Percentiles rank a stretch among this genome's conserved stretches.
Conservation (phyloP, 352 stramenopile genomes). For the Plasmopara viticola region DNA sequence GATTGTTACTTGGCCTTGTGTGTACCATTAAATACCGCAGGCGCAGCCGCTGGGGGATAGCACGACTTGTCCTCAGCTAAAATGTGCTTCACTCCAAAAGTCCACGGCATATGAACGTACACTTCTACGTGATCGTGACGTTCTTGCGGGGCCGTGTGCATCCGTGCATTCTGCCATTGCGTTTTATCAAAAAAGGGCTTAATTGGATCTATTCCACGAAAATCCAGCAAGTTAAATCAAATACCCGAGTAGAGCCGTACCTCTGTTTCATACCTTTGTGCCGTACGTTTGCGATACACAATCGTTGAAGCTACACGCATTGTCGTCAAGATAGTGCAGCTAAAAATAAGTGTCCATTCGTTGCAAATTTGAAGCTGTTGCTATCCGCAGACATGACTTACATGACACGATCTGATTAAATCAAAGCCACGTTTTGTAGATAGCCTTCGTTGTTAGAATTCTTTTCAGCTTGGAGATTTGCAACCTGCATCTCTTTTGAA, state of each 20-base stretch:
- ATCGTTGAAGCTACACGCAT: slow-evolving; percentile 25
- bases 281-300: slow-evolving; percentile 67
- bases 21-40: slow-evolving; percentile 17
- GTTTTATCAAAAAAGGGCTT: slow-evolving; percentile 36
- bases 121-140: slow-evolving; percentile 46
- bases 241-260: slow-evolving; percentile 46
- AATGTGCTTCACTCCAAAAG: slow-evolving; percentile 52
- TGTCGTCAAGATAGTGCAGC: no score
- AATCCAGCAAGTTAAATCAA: slow-evolving; percentile 68
- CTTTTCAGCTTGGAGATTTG: no score
- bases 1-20: slow-evolving; percentile 26
- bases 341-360: no score
- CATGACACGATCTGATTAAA: no score
- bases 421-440: no score
- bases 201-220: slow-evolving; percentile 47
- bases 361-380: no score
- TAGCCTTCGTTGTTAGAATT: no score
- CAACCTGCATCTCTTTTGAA: no score
- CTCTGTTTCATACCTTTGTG: slow-evolving; percentile 38
- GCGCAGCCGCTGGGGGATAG: slow-evolving; percentile 42
- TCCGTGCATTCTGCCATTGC: slow-evolving; percentile 39
- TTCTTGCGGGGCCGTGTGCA: slow-evolving; percentile 28
- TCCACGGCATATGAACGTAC: slow-evolving; percentile 68
- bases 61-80: slow-evolving; percentile 66
- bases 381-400: no score